phyloP scores from a whole-genome alignment of 805 yeast genomes.

The Helenozyma baotianmanensis region DNA sequence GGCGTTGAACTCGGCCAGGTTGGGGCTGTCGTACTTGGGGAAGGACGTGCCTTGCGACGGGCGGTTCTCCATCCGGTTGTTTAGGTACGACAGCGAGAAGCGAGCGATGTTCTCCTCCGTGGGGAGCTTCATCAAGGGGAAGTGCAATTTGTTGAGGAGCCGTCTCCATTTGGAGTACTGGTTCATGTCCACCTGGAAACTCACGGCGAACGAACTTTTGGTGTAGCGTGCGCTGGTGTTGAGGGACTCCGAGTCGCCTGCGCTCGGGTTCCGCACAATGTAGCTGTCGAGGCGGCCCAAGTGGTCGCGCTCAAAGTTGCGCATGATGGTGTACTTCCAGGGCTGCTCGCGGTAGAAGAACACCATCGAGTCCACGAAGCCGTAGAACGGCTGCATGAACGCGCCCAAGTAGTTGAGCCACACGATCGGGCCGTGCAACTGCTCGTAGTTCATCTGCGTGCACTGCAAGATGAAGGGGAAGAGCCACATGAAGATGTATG shows the following conservation, averaged over 20 bases:
- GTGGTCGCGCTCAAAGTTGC: constrained; percentile 34
- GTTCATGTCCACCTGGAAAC: constrained; percentile 24
- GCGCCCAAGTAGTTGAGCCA: constrained; percentile 70
- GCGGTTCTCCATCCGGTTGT: constrained; percentile 4
- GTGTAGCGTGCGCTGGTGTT: constrained; percentile 23
- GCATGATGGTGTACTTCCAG: constrained; percentile 53
- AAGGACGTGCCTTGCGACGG: neutral
- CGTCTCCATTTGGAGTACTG: constrained; percentile 38
- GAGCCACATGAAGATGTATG: constrained; percentile 77
- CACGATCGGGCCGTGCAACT: constrained; percentile 45
- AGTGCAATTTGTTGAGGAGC: constrained; percentile 24
- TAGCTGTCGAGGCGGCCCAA: constrained; percentile 20
- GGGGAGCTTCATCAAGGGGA: constrained; percentile 48
- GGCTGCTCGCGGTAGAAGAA: constrained; percentile 77
- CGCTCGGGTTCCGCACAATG: constrained; percentile 3
- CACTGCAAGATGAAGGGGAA: constrained; percentile 70
- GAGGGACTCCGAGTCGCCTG: constrained; percentile 18
- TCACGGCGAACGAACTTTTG: constrained; percentile 25
- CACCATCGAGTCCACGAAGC: constrained; percentile 71
- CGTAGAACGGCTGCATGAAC: constrained; percentile 74
- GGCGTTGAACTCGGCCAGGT: constrained; percentile 6
- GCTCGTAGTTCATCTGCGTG: constrained; percentile 48
- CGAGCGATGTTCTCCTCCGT: constrained; percentile 26
- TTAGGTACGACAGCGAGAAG: constrained; percentile 15
- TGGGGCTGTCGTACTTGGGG: neutral